phyloP scores from a whole-genome alignment of 768 basidiomycete species.

The Suillus decipiens region DNA sequence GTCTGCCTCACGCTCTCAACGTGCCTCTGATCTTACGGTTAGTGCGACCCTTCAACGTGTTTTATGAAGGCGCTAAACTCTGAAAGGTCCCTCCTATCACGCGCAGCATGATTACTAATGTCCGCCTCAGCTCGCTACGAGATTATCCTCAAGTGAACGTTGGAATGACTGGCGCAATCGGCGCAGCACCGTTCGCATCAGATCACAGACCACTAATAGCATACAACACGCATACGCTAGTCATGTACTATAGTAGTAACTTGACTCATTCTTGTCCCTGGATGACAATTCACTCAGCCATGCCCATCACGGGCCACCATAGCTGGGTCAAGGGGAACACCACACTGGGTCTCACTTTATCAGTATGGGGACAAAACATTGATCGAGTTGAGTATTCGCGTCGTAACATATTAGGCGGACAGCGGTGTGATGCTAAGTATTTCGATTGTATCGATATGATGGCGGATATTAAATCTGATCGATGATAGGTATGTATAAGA shows the following conservation, averaged over 20 bases:
- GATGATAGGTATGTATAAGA: slow-evolving; percentile 29
- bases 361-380: not conserved
- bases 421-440: slow-evolving; percentile 20
- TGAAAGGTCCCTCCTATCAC: slow-evolving; percentile 1
- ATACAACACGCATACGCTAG: not conserved
- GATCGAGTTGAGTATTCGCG: not conserved
- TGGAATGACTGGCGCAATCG: not conserved
- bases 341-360: not conserved
- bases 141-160: not conserved
- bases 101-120: not conserved
- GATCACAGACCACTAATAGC: not conserved
- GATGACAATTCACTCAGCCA: not conserved
- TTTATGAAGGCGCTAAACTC: slow-evolving; percentile 9
- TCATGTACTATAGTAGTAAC: not conserved
- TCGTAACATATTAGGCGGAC: slow-evolving; percentile 7
- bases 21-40: slow-evolving; percentile 18
- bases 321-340: not conserved
- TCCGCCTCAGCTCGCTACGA: not conserved
- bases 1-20: slow-evolving; percentile 25
- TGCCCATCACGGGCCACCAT: not conserved
- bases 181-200: not conserved
- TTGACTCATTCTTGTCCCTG: not conserved
- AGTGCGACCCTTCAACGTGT: slow-evolving; percentile 21
- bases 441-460: slow-evolving; percentile 27
- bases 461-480: slow-evolving; percentile 31